These are phyloP conservation scores for Starmerella roubikii DNA, from an alignment of 805 yeast genomes.

Conservation along the genomic window DNA sequence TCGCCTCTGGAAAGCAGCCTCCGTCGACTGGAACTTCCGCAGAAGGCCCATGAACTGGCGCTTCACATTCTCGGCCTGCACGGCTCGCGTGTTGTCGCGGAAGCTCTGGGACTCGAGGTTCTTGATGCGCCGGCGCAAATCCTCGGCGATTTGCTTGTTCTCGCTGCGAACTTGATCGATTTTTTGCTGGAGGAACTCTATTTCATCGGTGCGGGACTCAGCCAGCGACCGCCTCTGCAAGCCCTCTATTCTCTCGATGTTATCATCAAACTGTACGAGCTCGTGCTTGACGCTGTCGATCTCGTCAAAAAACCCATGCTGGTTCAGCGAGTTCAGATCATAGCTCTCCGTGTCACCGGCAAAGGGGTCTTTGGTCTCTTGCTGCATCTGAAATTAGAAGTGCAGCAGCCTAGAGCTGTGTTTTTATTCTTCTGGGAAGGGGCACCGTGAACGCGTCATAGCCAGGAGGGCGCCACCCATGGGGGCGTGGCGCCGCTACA, in stretches of 20 bases:
- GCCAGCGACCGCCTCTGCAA: slow-evolving; percentile 58
- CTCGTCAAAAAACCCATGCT: slow-evolving; percentile 47
- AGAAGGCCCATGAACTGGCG: slow-evolving; percentile 72
- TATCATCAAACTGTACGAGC: slow-evolving; percentile 54
- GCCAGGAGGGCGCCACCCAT: no score
- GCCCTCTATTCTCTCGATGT: slow-evolving; percentile 54
- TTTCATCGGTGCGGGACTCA: slow-evolving; percentile 58
- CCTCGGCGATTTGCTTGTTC: slow-evolving; percentile 60
- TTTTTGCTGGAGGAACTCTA: slow-evolving; percentile 54
- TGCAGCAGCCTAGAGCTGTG: no score
- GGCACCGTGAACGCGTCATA: no score
- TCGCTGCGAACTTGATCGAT: slow-evolving; percentile 64
- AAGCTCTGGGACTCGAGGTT: slow-evolving; percentile 43
- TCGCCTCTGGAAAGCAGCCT: slow-evolving; percentile 71
- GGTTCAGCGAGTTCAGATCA: slow-evolving; percentile 24
- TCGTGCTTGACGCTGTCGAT: slow-evolving; percentile 54
- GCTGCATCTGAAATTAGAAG: not conserved
- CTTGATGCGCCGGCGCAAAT: slow-evolving; percentile 64
- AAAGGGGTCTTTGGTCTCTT: slow-evolving; percentile 15
- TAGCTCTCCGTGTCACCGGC: slow-evolving; percentile 12
- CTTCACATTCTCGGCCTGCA: slow-evolving; percentile 82
- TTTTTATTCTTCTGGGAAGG: no score
- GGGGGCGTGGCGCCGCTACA: no score
- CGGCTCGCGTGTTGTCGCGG: slow-evolving; percentile 59
- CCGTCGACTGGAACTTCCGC: slow-evolving; percentile 74